These are phyloP conservation scores for Myriosclerotinia scirpicola DNA, from an alignment of 2,329 filamentous ascomycete genomes.

Conservation along the genomic window DNA sequence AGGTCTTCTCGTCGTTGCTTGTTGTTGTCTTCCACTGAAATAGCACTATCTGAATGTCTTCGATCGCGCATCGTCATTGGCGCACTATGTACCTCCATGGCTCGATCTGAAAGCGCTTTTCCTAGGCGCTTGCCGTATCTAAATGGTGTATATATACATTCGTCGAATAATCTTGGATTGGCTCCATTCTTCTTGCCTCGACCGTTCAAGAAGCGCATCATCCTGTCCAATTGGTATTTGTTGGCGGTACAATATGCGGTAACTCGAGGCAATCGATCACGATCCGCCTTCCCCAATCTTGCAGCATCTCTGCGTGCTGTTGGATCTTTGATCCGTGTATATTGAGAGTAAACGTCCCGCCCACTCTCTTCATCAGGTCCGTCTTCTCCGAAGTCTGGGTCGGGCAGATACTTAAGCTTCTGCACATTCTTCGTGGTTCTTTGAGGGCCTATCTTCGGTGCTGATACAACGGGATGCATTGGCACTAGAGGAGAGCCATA, in stretches of 20 bases:
- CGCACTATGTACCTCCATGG: conserved; percentile 35
- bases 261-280: conserved; percentile 81
- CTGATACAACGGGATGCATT: conserved; percentile 41
- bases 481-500: conserved; percentile 53
- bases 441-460: conserved; percentile 84
- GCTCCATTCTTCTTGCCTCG: conserved; percentile 74
- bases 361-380: conserved; percentile 84
- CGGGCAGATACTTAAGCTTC: conserved; percentile 95
- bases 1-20: conserved; percentile 59
- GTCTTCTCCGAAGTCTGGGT: conserved; percentile 78
- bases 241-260: conserved; percentile 97
- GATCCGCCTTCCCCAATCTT: conserved; percentile 87
- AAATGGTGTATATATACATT: conserved; percentile 96
- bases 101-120: conserved; percentile 39
- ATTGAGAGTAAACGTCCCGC: conserved; percentile 95
- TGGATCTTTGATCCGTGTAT: conserved; percentile 95
- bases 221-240: conserved; percentile 82
- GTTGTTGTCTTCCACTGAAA: conserved; percentile 63
- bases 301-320: conserved; percentile 90
- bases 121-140: conserved; percentile 60
- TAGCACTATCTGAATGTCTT: conserved; percentile 73
- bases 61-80: conserved; percentile 56
- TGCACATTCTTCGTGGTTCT: conserved; percentile 93
- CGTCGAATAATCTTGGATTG: conserved; percentile 89
- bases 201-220: conserved; percentile 90